A percentile compares a stretch with the other conserved stretches of the same genome.
Conservation (phyloP, 1,284 basidiomycete species). For the Rhodotorula sp. region DNA sequence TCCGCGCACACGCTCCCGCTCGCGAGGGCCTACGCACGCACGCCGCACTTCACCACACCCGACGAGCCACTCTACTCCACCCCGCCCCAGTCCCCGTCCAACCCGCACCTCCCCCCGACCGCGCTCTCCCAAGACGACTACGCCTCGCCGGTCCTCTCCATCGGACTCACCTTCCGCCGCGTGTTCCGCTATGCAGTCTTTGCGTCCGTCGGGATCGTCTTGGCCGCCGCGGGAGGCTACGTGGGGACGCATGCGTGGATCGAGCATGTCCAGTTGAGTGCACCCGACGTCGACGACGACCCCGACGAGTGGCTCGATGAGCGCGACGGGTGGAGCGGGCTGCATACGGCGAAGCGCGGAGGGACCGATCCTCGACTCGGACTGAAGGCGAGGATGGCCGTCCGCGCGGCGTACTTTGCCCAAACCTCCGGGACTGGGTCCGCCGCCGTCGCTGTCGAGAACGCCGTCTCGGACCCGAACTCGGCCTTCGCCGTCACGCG, state of each 20-base stretch:
- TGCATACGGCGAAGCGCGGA: slow-evolving; percentile 29
- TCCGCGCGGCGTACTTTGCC: slow-evolving; percentile 43
- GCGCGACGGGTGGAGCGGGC: slow-evolving; percentile 40
- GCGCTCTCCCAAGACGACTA: slow-evolving; percentile 37
- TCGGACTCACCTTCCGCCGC: slow-evolving; percentile 32
- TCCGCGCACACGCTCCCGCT: neutral
- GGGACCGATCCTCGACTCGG: slow-evolving; percentile 44
- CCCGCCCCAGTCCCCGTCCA: neutral
- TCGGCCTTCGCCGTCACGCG: neutral
- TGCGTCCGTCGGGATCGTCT: slow-evolving; percentile 36
- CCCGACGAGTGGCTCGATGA: slow-evolving; percentile 39
- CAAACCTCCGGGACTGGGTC: slow-evolving; percentile 36
- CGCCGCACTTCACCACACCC: slow-evolving; percentile 27
- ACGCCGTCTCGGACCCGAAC: neutral
- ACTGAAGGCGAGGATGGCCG: slow-evolving; percentile 33
- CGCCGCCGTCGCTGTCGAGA: neutral
- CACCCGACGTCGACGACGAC: slow-evolving; percentile 12
- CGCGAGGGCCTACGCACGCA: neutral
- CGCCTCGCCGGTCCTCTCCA: slow-evolving; percentile 36
- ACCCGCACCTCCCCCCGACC: slow-evolving; percentile 3
- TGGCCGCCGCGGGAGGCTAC: slow-evolving; percentile 20
- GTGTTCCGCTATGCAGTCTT: slow-evolving; percentile 42
- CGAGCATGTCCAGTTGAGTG: slow-evolving; percentile 36
- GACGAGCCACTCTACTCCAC: slow-evolving; percentile 2
- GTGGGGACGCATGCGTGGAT: slow-evolving; percentile 42